A percentile compares a stretch with the other conserved stretches of the same genome.
Conservation (phyloP, 2,329 filamentous ascomycete species). For the Trichoderma koningiopsis region DNA sequence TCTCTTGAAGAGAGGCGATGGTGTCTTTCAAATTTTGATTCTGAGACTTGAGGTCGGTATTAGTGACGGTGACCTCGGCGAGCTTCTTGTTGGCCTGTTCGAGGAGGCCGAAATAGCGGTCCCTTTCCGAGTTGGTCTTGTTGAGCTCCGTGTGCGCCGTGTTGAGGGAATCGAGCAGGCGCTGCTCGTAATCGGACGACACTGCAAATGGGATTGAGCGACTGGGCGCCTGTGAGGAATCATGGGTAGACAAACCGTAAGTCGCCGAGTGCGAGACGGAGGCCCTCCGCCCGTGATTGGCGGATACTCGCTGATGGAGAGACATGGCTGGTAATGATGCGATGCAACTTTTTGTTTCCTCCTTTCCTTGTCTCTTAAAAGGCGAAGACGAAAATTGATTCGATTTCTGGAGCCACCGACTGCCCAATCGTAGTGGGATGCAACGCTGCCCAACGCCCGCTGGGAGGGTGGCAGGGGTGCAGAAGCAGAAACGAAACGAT, state of each 20-base stretch:
- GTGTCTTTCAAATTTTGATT: constrained; percentile 27
- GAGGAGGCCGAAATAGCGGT: constrained; percentile 34
- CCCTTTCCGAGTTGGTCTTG: constrained; percentile 30
- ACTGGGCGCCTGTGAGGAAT: constrained; percentile 27
- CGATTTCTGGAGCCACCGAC: constrained; percentile 7
- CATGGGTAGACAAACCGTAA: constrained; percentile 24
- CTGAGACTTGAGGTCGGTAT: constrained; percentile 30
- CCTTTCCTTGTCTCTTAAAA: not conserved
- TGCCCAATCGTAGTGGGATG: constrained; percentile 25
- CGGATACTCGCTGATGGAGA: constrained; percentile 28
- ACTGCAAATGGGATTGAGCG: constrained; percentile 19
- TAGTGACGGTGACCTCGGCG: constrained; percentile 31
- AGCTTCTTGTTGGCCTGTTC: constrained; percentile 38
- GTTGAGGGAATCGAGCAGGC: constrained; percentile 30
- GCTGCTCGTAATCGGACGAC: constrained; percentile 26
- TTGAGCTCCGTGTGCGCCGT: constrained; percentile 33
- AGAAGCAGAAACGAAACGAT: constrained; percentile 1
- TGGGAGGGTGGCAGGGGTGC: constrained; percentile 12
- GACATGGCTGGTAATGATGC: constrained; percentile 26
- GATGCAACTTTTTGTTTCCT: constrained; percentile 6
- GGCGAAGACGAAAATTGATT: constrained; percentile 1
- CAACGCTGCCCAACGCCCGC: constrained; percentile 23
- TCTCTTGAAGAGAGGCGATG: constrained; percentile 27
- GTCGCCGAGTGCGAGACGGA: constrained; percentile 31
- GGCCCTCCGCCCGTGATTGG: constrained; percentile 29